Base-by-base conservation (phyloP, 768 basidiomycete genomes). In the Boletus fagicola region DNA sequence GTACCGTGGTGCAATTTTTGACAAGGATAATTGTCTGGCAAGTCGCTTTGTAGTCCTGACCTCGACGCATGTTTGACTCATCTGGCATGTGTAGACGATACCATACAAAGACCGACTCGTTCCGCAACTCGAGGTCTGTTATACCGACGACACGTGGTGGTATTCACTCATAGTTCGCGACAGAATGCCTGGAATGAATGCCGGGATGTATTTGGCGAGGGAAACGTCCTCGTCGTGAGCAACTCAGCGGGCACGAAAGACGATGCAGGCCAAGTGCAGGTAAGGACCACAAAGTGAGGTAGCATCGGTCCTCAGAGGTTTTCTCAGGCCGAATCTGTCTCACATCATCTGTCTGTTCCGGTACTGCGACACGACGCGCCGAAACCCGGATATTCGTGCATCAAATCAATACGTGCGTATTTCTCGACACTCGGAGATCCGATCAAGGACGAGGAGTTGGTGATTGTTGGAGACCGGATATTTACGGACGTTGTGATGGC, bases 1-100 rank as follows among this genome's bases (percentile, higher is more conserved):
- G 5, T 94, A 92, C 69, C 83, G 85, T 46, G 94, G 90, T n/a
- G 91, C 88, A 4, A 85, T 99, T 1, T 89, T 98, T 63, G 96
- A 98, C 80, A 98, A 98, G 75, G 96, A 99, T 68, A 98, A 99
- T 65, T 98, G 96, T 68, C 74, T 98, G 62, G 96, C 92, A 61
- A 30, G 88, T 75, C 4, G 18, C 5, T 48, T 9, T 5, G 10
- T 18, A 2, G 26, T 33, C 8, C 12, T 0, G 2, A n/a, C 1
- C 4, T 4, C 8, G n/a, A 31, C 20, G 11, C 11, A 31, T 26
- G 13, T 22, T 11, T 65, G 12, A 51, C 56, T n/a, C n/a, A n/a
- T n/a, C 26, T 39, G 2, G 8, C 26, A 3, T 10, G 3, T 24
- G 26, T 48, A 97, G 96, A 96, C 96, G 2, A 68, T 85, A 33